Evolutionary conservation across 331 rosid species (phyloP), one percentile per base, ranked within the genome.

Genomic region (Acacia pycnantha): DNA sequence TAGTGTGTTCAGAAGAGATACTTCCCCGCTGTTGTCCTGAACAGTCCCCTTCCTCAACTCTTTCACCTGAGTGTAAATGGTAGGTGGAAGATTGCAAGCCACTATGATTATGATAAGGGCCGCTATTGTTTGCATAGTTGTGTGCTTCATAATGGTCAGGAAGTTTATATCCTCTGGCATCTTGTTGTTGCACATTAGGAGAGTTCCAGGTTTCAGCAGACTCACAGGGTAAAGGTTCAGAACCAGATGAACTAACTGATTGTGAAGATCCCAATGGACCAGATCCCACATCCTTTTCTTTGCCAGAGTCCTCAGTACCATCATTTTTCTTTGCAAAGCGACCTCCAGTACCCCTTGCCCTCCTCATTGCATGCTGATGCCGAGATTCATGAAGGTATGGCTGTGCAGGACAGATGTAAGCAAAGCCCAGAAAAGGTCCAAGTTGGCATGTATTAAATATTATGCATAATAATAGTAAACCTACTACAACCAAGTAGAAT

Each of bases 351-450:
- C 99, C 90, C 82, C 99, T 91, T 26, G 85, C 93, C 94, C 99
- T 88, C 85, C 98, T 88, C 89, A 96, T 75, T 77, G 99, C 99
- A 88, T 96, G 99, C 87, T 91, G 98, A 78, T 96, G 99, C 44
- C 99, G 88, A 79, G 99, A 96, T 84, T 96, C 99, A 75, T 96
- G 99, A 74, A 96, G 97, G 89, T 96, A 96, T 16, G 99, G 97
- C 99, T 96, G 92, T 11, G 51, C 81, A 86, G 43, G 86, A 66
- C 29, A 82, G 37, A 70, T 19, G 78, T 89, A 50, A 86, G 78
- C 79, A 82, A 62, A 77, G 66, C 77, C 65, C 44, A 66, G 56
- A 26, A 15, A 22, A 72, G 69, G 33, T 46, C 40, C 69, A 79
- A 27, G 70, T 69, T 35, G 43, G 37, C 33, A 50, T 37, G 61